These are phyloP conservation scores for Nannochloris sp. DNA, from an alignment of 139 green algal species.

Conservation along the genomic window DNA sequence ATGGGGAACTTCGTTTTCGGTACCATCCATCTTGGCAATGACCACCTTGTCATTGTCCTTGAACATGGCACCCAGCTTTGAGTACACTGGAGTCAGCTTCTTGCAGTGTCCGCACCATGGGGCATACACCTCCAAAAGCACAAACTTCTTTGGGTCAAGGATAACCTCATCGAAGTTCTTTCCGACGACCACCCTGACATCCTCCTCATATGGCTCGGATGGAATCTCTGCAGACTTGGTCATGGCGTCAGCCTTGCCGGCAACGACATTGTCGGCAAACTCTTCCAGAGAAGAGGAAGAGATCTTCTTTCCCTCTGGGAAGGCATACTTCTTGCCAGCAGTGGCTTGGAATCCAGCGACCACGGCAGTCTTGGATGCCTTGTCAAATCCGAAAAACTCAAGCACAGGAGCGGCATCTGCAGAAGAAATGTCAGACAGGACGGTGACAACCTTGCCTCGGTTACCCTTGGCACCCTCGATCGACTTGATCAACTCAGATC, in stretches of 20 bases:
- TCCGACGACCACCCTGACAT: slow-evolving; percentile 24
- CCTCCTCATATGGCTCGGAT: slow-evolving; percentile 21
- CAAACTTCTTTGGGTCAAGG: slow-evolving; percentile 25
- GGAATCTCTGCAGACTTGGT: slow-evolving; percentile 26
- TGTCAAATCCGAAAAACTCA: slow-evolving; percentile 74
- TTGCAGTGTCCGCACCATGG: slow-evolving; percentile 63
- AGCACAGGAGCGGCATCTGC: slow-evolving; percentile 44
- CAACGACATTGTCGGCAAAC: slow-evolving; percentile 48
- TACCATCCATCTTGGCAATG: slow-evolving; percentile 61
- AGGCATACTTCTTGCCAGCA: slow-evolving; percentile 57
- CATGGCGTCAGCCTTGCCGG: slow-evolving; percentile 13
- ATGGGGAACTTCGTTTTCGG: slow-evolving; percentile 45
- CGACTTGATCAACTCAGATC: slow-evolving; percentile 5
- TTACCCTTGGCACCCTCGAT: slow-evolving; percentile 3
- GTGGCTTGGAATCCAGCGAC: slow-evolving; percentile 63
- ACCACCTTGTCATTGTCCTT: slow-evolving; percentile 35
- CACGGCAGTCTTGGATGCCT: slow-evolving; percentile 21
- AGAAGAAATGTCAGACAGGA: slow-evolving; percentile 20
- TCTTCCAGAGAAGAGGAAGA: slow-evolving; percentile 32
- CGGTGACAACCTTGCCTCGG: slow-evolving; percentile 34
- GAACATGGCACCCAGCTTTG: slow-evolving; percentile 37
- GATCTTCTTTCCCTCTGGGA: slow-evolving; percentile 28
- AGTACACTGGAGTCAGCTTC: slow-evolving; percentile 41
- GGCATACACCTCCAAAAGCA: slow-evolving; percentile 58
- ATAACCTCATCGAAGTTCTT: slow-evolving; percentile 31